Conservation (phyloP, 192 early-diverging fungal species). For the Linnemannia hyalina region DNA sequence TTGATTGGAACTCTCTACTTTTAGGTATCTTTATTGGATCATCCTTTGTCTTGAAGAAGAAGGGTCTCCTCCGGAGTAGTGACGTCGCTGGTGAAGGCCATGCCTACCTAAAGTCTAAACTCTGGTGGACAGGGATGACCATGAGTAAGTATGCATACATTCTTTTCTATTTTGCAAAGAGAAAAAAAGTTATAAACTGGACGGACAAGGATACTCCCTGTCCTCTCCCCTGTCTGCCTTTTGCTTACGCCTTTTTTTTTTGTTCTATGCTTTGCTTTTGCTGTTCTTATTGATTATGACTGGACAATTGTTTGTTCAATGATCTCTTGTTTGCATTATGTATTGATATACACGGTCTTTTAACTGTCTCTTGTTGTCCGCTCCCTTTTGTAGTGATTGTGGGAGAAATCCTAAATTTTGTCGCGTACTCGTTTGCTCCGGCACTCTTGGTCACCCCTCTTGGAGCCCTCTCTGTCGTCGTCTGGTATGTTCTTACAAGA, state of each 20-base stretch:
- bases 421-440: constrained; percentile 97
- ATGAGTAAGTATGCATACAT: constrained; percentile 57
- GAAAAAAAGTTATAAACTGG: background rate
- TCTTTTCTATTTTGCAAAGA: background rate
- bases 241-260: background rate
- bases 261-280: background rate
- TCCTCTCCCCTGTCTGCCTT: background rate
- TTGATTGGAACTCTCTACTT: too few species aligned
- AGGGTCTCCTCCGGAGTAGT: constrained; percentile 81
- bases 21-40: constrained; percentile 90
- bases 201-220: background rate
- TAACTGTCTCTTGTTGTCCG: background rate
- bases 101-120: constrained; percentile 62
- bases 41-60: constrained; percentile 96
- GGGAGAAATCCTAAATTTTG: constrained; percentile 95
- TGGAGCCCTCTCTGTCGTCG: constrained; percentile 91
- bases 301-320: background rate
- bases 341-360: background rate
- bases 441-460: constrained; percentile 97
- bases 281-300: background rate
- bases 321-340: too few species aligned
- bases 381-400: constrained; percentile 78
- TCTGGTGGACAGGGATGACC: constrained; percentile 73
- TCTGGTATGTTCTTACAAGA: constrained; percentile 63
- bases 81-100: constrained; percentile 66